phyloP scores from a whole-genome alignment of 768 basidiomycete species.

The Lactifluus rugatus region DNA sequence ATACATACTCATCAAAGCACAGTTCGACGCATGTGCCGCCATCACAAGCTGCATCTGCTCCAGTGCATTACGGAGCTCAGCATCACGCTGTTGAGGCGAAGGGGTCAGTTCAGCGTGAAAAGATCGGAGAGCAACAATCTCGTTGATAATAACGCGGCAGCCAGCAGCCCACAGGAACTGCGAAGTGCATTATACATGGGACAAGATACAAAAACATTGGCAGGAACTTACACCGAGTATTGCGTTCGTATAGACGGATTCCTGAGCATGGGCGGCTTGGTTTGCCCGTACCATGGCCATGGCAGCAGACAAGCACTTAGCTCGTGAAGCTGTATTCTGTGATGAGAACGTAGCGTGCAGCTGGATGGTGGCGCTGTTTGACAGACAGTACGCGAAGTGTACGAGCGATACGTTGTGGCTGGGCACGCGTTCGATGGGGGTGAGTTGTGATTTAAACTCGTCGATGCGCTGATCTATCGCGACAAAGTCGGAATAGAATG shows the following conservation, averaged over 20 bases:
- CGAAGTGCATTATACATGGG: background rate
- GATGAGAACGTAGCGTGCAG: conserved; percentile 23
- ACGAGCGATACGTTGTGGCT: conserved; percentile 19
- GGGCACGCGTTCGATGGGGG: conserved; percentile 17
- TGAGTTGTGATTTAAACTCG: conserved; percentile 22
- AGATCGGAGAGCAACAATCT: conserved; percentile 14
- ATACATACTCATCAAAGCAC: conserved; percentile 15
- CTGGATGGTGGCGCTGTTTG: conserved; percentile 25
- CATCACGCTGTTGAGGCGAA: conserved; percentile 3
- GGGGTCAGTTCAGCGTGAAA: conserved; percentile 4
- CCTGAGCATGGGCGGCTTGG: background rate
- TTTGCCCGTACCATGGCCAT: conserved; percentile 13
- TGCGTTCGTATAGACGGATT: background rate
- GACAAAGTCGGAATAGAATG: conserved; percentile 22
- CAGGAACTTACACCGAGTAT: conserved; percentile 6
- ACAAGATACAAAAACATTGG: background rate
- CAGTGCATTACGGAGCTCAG: conserved; percentile 10
- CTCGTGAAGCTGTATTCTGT: conserved; percentile 16
- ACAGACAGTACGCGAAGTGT: conserved; percentile 24
- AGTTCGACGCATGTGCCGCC: conserved; percentile 5
- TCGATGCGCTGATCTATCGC: conserved; percentile 26
- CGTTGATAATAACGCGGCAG: conserved; percentile 18
- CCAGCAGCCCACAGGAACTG: conserved; percentile 16
- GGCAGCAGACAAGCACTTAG: conserved; percentile 17
- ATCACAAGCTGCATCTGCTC: conserved; percentile 15